Evolutionary conservation across 2,329 filamentous ascomycete genomes (phyloP).

Genomic region (Monosporascus cannonballus): DNA sequence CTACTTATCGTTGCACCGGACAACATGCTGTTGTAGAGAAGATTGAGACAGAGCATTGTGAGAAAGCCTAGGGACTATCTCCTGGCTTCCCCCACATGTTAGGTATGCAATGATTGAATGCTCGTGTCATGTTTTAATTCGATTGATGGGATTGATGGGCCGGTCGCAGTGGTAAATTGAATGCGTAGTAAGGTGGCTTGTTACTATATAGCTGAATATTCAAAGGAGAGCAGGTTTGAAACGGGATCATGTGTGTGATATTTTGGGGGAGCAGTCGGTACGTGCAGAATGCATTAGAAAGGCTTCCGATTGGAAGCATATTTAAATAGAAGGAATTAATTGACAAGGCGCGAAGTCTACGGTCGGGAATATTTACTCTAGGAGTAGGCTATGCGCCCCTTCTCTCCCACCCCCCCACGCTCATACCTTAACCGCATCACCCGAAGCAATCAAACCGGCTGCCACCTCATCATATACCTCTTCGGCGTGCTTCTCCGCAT

Average conservation of each 20-base stretch:
- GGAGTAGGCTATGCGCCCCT: no score
- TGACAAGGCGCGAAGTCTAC: not conserved
- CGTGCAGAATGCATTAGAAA: not conserved
- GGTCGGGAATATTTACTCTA: not conserved
- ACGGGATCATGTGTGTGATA: not conserved
- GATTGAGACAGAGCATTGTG: constrained; percentile 12
- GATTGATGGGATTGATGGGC: no score
- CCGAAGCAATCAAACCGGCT: constrained; percentile 14
- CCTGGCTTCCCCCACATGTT: not conserved
- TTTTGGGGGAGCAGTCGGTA: not conserved
- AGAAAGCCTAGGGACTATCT: constrained; percentile 1
- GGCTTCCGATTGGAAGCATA: not conserved
- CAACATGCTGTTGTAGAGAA: constrained; percentile 18
- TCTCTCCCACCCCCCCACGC: not conserved
- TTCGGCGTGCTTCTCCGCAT: constrained; percentile 40
- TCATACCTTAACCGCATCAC: not conserved
- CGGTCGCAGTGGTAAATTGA: no score
- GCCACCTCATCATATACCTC: constrained; percentile 30
- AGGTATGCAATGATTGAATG: no score
- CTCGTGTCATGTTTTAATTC: no score
- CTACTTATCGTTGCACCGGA: constrained; percentile 29
- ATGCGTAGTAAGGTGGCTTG: no score
- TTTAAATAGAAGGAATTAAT: constrained; percentile 2
- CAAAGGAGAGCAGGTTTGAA: no score
- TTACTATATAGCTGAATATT: no score